Conservation (phyloP, 495 filamentous ascomycete genomes). For the Friedmanniomyces simplex region DNA sequence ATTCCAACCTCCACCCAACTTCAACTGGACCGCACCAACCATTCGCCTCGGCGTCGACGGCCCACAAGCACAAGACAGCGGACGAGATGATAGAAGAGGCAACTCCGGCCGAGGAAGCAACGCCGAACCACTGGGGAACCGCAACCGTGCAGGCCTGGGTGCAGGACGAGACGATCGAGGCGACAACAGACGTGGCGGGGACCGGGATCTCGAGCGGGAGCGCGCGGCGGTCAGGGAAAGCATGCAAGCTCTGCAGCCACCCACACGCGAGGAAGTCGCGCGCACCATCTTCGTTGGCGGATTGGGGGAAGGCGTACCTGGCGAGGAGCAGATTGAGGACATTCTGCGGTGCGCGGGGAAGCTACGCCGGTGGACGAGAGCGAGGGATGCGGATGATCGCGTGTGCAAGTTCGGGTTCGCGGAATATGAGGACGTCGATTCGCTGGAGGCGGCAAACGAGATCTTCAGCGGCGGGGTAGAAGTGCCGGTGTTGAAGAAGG, state of each 20-base stretch:
- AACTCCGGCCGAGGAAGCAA: conserved; percentile 34
- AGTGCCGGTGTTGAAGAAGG: conserved; percentile 69
- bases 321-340: conserved; percentile 73
- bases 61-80: background rate
- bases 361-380: conserved; percentile 75
- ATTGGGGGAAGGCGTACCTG: conserved; percentile 65
- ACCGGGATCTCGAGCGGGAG: conserved; percentile 45
- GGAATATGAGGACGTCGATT: conserved; percentile 88
- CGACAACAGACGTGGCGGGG: conserved; percentile 29
- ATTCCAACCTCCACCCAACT: conserved; percentile 86
- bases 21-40: conserved; percentile 95
- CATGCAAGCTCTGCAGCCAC: conserved; percentile 70
- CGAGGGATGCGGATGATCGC: conserved; percentile 72
- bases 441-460: conserved; percentile 75
- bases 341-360: conserved; percentile 69
- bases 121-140: conserved; percentile 35
- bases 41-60: conserved; percentile 62
- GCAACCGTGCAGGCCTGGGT: conserved; percentile 57
- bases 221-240: conserved; percentile 61
- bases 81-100: conserved; percentile 31
- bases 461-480: conserved; percentile 66
- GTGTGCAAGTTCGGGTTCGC: conserved; percentile 88
- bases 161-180: background rate
- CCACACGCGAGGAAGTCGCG: conserved; percentile 79
- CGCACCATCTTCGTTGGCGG: conserved; percentile 84